Conservation (phyloP, 75 land plant genomes). For the Pinus taeda region DNA sequence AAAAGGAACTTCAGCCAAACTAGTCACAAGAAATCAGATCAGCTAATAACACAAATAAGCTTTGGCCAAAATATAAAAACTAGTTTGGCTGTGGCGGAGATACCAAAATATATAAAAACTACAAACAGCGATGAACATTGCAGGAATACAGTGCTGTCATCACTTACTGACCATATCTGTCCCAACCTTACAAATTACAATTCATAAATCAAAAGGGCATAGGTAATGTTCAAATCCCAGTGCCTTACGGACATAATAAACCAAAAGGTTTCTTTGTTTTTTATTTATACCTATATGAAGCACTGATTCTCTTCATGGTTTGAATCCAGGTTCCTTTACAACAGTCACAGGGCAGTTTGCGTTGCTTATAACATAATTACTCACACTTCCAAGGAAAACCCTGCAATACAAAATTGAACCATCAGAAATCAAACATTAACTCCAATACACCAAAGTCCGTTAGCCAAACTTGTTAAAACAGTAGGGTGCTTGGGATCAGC, state of each 20-base stretch:
- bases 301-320: conserved; percentile 6
- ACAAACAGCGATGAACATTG: background rate
- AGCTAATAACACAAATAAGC: background rate
- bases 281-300: background rate
- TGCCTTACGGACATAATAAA: background rate
- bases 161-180: background rate
- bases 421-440: background rate
- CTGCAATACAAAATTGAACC: conserved; percentile 19
- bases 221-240: background rate
- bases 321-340: conserved; percentile 28
- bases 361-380: conserved; percentile 30
- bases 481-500: background rate
- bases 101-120: background rate
- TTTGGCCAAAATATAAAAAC: background rate
- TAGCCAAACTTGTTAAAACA: background rate
- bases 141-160: background rate
- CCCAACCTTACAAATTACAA: background rate
- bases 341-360: conserved; percentile 57
- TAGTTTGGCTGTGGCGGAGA: background rate
- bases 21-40: background rate
- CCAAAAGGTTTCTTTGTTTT: background rate
- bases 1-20: background rate
- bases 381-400: conserved; percentile 56
- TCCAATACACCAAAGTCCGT: background rate
- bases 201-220: background rate